Evolutionary conservation across 176 grass and related monocot genomes (phyloP).

Genomic region (Calamus simplicifolius): DNA sequence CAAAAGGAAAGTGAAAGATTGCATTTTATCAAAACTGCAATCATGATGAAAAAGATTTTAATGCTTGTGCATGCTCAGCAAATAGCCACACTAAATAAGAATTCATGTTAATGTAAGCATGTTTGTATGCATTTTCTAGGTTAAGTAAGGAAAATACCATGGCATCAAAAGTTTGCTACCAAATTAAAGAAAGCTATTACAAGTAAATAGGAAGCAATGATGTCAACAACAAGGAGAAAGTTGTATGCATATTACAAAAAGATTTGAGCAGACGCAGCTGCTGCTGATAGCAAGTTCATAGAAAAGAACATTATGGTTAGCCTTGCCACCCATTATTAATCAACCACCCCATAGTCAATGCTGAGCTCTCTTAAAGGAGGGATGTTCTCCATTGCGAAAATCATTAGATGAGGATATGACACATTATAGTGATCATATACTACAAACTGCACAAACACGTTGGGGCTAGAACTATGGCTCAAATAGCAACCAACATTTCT

Average conservation of each 20-base stretch:
- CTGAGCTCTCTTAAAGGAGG: constrained; percentile 96
- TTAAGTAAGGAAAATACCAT: too few relatives aligned
- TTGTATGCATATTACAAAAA: constrained; percentile 11
- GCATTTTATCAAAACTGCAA: too few relatives aligned
- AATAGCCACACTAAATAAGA: too few relatives aligned
- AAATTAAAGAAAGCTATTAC: too few relatives aligned
- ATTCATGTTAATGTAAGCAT: too few relatives aligned
- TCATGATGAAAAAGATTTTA: too few relatives aligned
- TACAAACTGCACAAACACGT: constrained; percentile 90
- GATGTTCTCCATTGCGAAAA: constrained; percentile 95
- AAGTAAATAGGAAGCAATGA: too few relatives aligned
- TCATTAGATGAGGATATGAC: constrained; percentile 82
- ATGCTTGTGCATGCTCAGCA: too few relatives aligned
- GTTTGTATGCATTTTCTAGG: too few relatives aligned
- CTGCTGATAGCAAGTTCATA: neutral
- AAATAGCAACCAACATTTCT: constrained; percentile 99
- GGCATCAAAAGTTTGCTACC: too few relatives aligned
- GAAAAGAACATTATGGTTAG: constrained; percentile 29
- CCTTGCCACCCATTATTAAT: constrained; percentile 67
- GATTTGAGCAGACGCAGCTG: neutral
- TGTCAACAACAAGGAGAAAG: neutral
- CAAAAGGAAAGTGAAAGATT: too few relatives aligned
- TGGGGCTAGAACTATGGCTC: constrained; percentile 94
- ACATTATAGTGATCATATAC: constrained; percentile 86
- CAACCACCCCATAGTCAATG: constrained; percentile 89